Evolutionary conservation across 2,329 filamentous ascomycete species (phyloP), one percentile per base, ranked within the genome.

Genomic region (Huntiella decipiens): DNA sequence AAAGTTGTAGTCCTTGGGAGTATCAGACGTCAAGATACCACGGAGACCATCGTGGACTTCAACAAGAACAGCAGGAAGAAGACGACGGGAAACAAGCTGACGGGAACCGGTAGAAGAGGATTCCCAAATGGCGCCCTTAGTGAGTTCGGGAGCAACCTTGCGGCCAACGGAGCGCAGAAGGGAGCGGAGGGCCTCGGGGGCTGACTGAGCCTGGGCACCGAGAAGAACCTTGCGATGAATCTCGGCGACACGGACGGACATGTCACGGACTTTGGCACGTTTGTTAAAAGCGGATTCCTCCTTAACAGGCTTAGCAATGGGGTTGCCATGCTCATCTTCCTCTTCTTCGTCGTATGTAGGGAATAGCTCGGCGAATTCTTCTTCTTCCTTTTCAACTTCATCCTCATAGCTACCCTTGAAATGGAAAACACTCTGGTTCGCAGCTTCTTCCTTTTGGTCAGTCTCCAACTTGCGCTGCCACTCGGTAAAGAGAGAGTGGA

Each of bases 291-390:
- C 28, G 10, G 47, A 39, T 15, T 49, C 47, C 13, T 44, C 44
- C 46, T 38, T 47, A 28, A 38, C 49, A 8, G 38, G 22, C 38
- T 50, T 34, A 6, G 31, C 40, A 10, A 42, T 38, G 13, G 36
- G 28, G 16, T 47, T 42, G 13, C 48, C 48, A 17, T 47, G n/a
- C n/a, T 47, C 48, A 34, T 43, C 48, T 7, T 15, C 31, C 10
- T 47, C 59, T 1, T 70, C 68, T 1, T 71, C 68, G 11, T 82
- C 77, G 52, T 77, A 92, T 4, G 72, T 74, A 1, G 88, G 88
- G 63, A 96, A 96, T 5, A 96, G 65, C 52, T 81, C 72, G 15
- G 78, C 70, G 52, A 94, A 79, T 52, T 91, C 82, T 46, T 80
- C 73, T 51, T 79, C 72, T 44, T 85, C 75, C 7, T 73, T 66